Evolutionary conservation across 257 asterid genomes (phyloP).

Genomic region (Solanum verrucosum): DNA sequence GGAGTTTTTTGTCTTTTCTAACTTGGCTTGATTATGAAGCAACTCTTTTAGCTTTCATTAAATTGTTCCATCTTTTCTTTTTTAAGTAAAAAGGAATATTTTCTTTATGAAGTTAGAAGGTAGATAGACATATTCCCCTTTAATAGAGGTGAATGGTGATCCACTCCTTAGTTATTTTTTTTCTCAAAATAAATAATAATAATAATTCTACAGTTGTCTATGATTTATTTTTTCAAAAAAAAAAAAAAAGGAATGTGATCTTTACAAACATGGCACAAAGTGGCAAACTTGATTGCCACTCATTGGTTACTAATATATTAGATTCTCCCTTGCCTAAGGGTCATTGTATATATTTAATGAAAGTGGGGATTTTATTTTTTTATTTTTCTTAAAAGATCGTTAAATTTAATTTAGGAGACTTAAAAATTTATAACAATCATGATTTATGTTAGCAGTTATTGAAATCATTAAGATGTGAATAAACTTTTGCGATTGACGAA

Average conservation of each 20-base stretch:
- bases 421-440: not conserved
- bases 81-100: not conserved
- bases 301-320: not conserved
- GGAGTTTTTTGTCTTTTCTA: not conserved
- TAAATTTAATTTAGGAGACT: not conserved
- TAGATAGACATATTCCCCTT: not conserved
- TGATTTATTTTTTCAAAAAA: not conserved
- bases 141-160: not conserved
- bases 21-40: not conserved
- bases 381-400: not conserved
- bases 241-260: not conserved
- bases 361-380: not conserved
- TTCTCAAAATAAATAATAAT: not conserved
- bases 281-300: not conserved
- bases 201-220: not conserved
- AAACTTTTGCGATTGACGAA: no score
- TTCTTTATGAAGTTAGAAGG: not conserved
- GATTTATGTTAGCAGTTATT: not conserved
- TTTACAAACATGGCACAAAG: not conserved
- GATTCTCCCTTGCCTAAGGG: not conserved
- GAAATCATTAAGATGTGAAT: not conserved
- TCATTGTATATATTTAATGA: not conserved
- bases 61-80: not conserved
- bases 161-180: not conserved
- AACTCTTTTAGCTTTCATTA: not conserved